Evolutionary conservation across 345 rosid species (phyloP).

Genomic region (Stellera chamaejasme): DNA sequence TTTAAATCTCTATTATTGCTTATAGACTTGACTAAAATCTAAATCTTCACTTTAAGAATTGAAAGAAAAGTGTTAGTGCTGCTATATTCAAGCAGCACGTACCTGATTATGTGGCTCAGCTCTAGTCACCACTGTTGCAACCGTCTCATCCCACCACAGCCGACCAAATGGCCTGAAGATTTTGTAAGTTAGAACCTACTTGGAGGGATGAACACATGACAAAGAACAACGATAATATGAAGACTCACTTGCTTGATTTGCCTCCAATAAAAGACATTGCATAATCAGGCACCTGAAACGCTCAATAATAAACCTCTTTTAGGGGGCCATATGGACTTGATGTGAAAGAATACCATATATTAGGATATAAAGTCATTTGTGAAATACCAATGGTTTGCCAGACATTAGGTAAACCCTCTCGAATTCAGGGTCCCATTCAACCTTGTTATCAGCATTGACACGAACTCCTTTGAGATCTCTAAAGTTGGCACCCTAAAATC

Average conservation of each 20-base stretch:
- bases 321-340: too few species aligned
- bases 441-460: background rate
- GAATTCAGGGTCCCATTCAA: slow-evolving; percentile 9
- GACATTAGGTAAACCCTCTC: slow-evolving; percentile 9
- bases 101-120: slow-evolving; percentile 83
- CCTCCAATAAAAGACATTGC: slow-evolving; percentile 34
- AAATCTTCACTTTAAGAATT: too few species aligned
- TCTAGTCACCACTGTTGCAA: slow-evolving; percentile 70
- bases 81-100: background rate
- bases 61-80: background rate
- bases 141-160: slow-evolving; percentile 87
- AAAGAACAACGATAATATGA: too few species aligned
- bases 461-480: slow-evolving; percentile 10
- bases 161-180: slow-evolving; percentile 62
- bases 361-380: too few species aligned
- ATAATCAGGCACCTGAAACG: slow-evolving; percentile 38
- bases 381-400: slow-evolving; percentile 14
- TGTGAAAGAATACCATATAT: too few species aligned
- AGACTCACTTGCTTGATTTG: slow-evolving; percentile 20
- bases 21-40: too few species aligned
- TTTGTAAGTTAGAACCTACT: too few species aligned
- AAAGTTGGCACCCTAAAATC: slow-evolving; percentile 11
- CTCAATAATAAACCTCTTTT: too few species aligned
- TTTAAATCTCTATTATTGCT: background rate
- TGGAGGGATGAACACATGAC: too few species aligned